These are phyloP conservation scores for Tephrocybe sp. DNA, from an alignment of 768 basidiomycete genomes.

Conservation along the genomic window DNA sequence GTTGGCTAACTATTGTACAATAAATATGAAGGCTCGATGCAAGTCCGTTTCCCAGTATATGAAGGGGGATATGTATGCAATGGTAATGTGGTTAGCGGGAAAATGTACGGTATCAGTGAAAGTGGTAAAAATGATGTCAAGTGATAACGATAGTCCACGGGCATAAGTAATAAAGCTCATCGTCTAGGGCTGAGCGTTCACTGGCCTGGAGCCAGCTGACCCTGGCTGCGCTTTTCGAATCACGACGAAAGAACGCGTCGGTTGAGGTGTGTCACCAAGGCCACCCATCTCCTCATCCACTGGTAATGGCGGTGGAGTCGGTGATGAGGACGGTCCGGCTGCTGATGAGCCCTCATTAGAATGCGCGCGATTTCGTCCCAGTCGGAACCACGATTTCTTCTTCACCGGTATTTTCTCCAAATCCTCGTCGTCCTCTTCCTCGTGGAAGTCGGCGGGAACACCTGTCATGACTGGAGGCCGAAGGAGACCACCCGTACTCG, in stretches of 20 bases:
- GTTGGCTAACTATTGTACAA: conserved; percentile 14
- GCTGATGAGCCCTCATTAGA: conserved; percentile 52
- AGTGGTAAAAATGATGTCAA: not conserved
- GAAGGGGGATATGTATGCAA: not conserved
- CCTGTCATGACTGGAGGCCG: conserved; percentile 20
- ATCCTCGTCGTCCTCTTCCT: conserved; percentile 45
- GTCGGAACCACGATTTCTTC: conserved; percentile 72
- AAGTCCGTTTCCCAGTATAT: conserved; percentile 11
- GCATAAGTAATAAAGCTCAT: conserved; percentile 2
- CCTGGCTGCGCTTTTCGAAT: conserved; percentile 55
- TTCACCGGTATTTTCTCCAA: conserved; percentile 43
- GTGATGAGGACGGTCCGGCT: conserved; percentile 21
- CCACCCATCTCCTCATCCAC: conserved; percentile 37
- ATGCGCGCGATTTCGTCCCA: conserved; percentile 58
- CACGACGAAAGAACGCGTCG: conserved; percentile 65
- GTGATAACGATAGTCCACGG: not conserved
- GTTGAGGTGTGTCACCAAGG: conserved; percentile 31
- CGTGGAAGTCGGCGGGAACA: conserved; percentile 33
- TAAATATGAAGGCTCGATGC: conserved; percentile 10
- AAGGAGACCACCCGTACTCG: conserved; percentile 17
- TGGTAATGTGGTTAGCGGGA: not conserved
- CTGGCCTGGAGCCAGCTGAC: conserved; percentile 9
- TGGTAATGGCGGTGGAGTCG: conserved; percentile 20
- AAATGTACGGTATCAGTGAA: conserved; percentile 5
- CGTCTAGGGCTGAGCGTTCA: conserved; percentile 17